Percentiles rank a stretch among this genome's conserved stretches.
Evolutionary conservation across 768 basidiomycete genomes (phyloP).

Genomic region (Sistotremastrum suecicum): DNA sequence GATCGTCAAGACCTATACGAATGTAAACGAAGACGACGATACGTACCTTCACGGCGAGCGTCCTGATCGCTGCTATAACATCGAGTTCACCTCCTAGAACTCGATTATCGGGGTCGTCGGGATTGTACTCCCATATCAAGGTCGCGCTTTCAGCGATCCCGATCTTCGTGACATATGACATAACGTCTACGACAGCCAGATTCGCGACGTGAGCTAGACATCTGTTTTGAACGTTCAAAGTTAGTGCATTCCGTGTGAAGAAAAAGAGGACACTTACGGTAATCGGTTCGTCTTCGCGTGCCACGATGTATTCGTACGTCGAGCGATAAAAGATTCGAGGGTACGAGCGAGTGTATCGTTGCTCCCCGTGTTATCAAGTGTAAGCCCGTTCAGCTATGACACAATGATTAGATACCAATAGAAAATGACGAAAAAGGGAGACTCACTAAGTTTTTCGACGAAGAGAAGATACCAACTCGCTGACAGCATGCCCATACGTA

Average conservation of each 20-base stretch:
- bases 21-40: background rate
- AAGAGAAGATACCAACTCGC: constrained; percentile 12
- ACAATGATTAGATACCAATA: background rate
- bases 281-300: constrained; percentile 9
- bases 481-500: constrained; percentile 15
- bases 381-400: constrained; percentile 12
- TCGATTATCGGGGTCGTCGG: constrained; percentile 10
- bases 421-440: too few relatives aligned
- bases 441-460: constrained; percentile 13
- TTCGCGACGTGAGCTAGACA: constrained; percentile 20
- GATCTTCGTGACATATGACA: constrained; percentile 17
- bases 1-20: too few relatives aligned
- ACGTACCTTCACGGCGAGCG: constrained; percentile 18
- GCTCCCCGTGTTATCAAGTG: constrained; percentile 14
- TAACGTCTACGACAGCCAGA: constrained; percentile 14
- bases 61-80: constrained; percentile 18
- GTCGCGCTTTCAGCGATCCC: constrained; percentile 14
- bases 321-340: constrained; percentile 8
- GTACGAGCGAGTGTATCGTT: constrained; percentile 11
- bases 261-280: constrained; percentile 8
- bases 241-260: too few relatives aligned
- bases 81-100: constrained; percentile 16
- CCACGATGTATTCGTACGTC: constrained; percentile 6
- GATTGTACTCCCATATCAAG: constrained; percentile 24
- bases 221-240: too few relatives aligned